Base-by-base conservation (phyloP, 2,329 filamentous ascomycete genomes). In the Bipolaris gigantea region DNA sequence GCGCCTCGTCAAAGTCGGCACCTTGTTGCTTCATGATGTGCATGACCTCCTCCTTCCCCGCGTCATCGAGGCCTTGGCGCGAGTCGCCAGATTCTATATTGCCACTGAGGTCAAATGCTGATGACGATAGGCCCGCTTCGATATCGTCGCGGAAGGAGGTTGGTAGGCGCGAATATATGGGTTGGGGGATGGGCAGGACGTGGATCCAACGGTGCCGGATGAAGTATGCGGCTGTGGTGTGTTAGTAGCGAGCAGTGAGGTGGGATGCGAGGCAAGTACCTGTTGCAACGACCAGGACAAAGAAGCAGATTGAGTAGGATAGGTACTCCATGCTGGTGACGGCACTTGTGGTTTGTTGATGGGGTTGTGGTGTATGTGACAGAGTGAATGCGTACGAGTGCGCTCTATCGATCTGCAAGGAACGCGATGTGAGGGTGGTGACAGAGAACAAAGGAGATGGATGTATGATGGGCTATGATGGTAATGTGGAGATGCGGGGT, bases 1-100 rank as follows among this genome's bases (percentile, higher is more conserved):
- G 83, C 35, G 93, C 94, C 77, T 97, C 91, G 76, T 99, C 93
- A 72, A 99, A 99, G 56, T 82, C 84, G 60, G 97, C 84, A 54
- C 87, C 83, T 60, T 86, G 83, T 72, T 83, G 86, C 83, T 91
- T 93, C 94, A 99, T 99, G 64, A 99, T 92, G 65, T 83, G 84
- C 67, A 92, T 83, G 38, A 99, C 86, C 74, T 96, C 90, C 35
- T 81, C 78, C 80, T 97, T 97, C 52, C 85, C 89, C 43, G 79
- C 80, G 61, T 89, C 86, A 71, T 97, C 92, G 16, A 99, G 81
- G 0, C 94, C 94, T 0, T 85, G 84, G 62, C 94, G 85, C 27
- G 81, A 80, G 73, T 99, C 94, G 46, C 89, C 89, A 11, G 83
- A 84, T 53, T 87, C 86, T 32, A 99, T 80, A 71, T 99, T 99